phyloP scores from a whole-genome alignment of 2,329 filamentous ascomycete species.

The Fusarium agapanthi region DNA sequence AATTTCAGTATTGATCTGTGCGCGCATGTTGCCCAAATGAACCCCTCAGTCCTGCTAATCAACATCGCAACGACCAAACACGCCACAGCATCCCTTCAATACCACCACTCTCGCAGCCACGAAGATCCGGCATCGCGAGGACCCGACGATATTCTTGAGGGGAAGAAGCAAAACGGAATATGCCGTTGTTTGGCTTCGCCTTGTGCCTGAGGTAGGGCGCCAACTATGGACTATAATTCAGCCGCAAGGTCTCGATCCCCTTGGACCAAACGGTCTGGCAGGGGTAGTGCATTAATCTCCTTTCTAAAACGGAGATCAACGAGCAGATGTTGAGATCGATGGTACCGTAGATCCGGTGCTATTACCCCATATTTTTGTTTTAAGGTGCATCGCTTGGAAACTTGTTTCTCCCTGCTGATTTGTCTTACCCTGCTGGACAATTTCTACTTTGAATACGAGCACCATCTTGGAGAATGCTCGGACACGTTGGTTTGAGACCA shows the following conservation, averaged over 20 bases:
- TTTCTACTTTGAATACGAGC: neutral
- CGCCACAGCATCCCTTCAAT: neutral
- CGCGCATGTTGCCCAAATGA: neutral
- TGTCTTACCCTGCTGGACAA: neutral
- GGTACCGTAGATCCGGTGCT: neutral
- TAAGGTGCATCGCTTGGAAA: neutral
- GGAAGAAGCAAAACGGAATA: neutral
- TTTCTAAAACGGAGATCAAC: slow-evolving; percentile 9
- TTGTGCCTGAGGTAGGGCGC: slow-evolving; percentile 19
- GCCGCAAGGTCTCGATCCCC: slow-evolving; percentile 11
- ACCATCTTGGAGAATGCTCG: fast-evolving
- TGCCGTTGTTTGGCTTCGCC: neutral
- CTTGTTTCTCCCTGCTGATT: neutral
- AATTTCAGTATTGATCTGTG: neutral
- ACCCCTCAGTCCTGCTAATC: neutral
- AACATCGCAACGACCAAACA: neutral
- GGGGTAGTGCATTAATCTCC: neutral
- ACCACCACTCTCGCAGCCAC: neutral
- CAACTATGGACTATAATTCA: slow-evolving; percentile 11
- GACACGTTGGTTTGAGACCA: neutral
- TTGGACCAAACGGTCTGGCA: neutral
- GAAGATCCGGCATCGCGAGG: neutral
- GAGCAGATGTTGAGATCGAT: neutral
- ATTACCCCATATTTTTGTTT: neutral
- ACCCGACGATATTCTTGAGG: neutral